phyloP scores from a whole-genome alignment of 1,284 basidiomycete genomes.

The Moniliophthora roreri region DNA sequence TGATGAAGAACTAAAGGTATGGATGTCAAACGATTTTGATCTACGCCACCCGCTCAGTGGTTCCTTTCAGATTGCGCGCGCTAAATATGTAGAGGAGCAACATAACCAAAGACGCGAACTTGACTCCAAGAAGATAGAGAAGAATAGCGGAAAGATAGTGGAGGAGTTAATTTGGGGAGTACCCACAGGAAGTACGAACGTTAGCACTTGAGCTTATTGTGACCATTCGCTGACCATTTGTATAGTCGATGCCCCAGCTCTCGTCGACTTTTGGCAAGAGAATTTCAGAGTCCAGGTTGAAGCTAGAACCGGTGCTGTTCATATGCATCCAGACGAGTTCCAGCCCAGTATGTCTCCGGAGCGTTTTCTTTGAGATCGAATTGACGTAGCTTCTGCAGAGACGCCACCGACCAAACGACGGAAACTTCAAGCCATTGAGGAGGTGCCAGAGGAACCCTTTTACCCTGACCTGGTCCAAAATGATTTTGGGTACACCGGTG shows the following conservation, averaged over 20 bases:
- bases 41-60: neutral
- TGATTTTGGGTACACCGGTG: neutral
- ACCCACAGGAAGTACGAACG: slow-evolving; percentile 53
- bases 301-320: slow-evolving; percentile 51
- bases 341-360: neutral
- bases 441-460: neutral
- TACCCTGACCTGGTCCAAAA: neutral
- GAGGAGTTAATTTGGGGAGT: slow-evolving; percentile 69
- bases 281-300: slow-evolving; percentile 69
- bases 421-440: neutral
- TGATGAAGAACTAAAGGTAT: slow-evolving; percentile 74
- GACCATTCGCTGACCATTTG: neutral
- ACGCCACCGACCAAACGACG: neutral
- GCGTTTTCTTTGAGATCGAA: neutral
- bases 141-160: slow-evolving; percentile 50
- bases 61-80: slow-evolving; percentile 52
- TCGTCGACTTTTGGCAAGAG: slow-evolving; percentile 71
- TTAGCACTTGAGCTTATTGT: neutral
- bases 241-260: slow-evolving; percentile 60
- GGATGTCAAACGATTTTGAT: neutral
- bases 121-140: slow-evolving; percentile 54
- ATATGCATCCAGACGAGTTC: slow-evolving; percentile 29
- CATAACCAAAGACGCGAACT: slow-evolving; percentile 49
- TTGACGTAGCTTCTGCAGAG: neutral
- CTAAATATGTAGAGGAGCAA: slow-evolving; percentile 67